These are phyloP conservation scores for Halocafeteria seosinensis DNA, from an alignment of 108 stramenopile species.

Conservation along the genomic window DNA sequence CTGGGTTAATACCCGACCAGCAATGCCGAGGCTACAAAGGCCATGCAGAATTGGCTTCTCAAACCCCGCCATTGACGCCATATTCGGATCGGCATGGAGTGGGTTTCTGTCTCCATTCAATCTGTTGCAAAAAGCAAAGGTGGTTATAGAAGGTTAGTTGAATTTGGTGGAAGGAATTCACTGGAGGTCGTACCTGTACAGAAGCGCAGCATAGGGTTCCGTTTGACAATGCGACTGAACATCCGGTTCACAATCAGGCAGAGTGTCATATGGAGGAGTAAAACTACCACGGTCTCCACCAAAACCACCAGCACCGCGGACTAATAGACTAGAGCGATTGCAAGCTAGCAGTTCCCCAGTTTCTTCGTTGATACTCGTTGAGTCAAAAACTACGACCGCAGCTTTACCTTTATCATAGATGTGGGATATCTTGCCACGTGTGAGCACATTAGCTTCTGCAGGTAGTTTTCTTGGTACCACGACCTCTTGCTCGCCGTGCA, in stretches of 20 bases:
- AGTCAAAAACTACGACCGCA: not conserved
- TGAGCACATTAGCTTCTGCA: not conserved
- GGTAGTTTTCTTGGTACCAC: not conserved
- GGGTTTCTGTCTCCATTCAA: slow-evolving; percentile 71
- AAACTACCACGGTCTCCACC: not conserved
- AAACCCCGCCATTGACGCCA: slow-evolving; percentile 21
- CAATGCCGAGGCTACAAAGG: slow-evolving; percentile 56
- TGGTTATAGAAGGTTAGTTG: not conserved
- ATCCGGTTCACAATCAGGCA: too few species aligned
- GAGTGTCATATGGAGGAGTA: not conserved
- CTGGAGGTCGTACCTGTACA: not conserved
- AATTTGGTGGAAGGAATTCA: not conserved
- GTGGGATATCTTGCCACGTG: not conserved
- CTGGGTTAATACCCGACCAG: slow-evolving; percentile 40
- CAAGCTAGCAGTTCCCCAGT: not conserved
- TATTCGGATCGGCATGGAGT: slow-evolving; percentile 50
- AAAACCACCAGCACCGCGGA: slow-evolving; percentile 1
- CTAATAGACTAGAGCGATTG: not conserved
- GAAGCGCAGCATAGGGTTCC: too few species aligned
- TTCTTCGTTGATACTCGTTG: not conserved
- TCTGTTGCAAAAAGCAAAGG: slow-evolving; percentile 38
- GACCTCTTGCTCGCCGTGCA: slow-evolving; percentile 1
- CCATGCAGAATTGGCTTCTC: slow-evolving; percentile 61
- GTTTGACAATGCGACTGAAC: too few species aligned
- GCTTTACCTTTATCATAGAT: not conserved